A percentile compares a stretch with the other conserved stretches of the same genome.
Evolutionary conservation across 257 asterid species (phyloP).

Genomic region (Leptodermis oblonga): DNA sequence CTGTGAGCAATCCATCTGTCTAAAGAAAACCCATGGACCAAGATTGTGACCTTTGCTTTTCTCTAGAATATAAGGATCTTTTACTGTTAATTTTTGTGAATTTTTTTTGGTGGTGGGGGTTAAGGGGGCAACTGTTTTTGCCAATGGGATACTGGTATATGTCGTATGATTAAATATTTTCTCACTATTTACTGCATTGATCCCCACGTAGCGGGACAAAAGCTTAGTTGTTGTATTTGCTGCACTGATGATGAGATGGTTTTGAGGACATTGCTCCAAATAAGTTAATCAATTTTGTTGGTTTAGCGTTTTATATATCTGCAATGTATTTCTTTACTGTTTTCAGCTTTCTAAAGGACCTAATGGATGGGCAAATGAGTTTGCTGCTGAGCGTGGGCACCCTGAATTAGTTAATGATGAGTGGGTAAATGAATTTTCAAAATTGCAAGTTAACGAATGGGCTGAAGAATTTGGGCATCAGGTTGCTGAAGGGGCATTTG

Average conservation of each 20-base stretch:
- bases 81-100: background rate
- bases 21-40: background rate
- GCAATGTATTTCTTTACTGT: slow-evolving; percentile 15
- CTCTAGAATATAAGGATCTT: background rate
- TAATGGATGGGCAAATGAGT: slow-evolving; percentile 83
- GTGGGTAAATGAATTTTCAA: slow-evolving; percentile 94
- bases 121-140: too few species aligned
- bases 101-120: background rate
- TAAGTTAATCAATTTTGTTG: background rate
- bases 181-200: too few species aligned
- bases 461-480: slow-evolving; percentile 90
- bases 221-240: too few species aligned
- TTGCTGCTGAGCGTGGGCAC: slow-evolving; percentile 58
- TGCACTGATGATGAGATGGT: background rate
- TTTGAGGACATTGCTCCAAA: background rate
- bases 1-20: background rate
- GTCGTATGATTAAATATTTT: too few species aligned
- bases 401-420: slow-evolving; percentile 59
- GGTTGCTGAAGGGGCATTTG: slow-evolving; percentile 80
- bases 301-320: slow-evolving; percentile 7
- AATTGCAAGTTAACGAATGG: slow-evolving; percentile 88
- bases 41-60: background rate
- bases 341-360: slow-evolving; percentile 79
- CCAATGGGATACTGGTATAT: too few species aligned
- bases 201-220: too few species aligned